Evolutionary conservation across 345 rosid genomes (phyloP).

Genomic region (Rhodamnia rubescens): DNA sequence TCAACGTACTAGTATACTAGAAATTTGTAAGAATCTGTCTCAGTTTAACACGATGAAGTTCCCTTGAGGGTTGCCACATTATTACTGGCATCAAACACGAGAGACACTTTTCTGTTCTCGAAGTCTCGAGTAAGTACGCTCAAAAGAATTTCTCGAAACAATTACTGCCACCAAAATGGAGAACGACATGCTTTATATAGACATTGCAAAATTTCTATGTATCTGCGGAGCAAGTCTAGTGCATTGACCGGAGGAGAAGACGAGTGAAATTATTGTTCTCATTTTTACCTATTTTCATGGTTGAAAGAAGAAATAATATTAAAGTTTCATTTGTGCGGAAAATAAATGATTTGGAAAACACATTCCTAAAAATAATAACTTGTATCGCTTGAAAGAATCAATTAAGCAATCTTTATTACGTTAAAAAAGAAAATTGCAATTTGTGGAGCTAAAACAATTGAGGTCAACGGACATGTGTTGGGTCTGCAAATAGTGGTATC

Average conservation of each 20-base stretch:
- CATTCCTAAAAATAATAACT: no score
- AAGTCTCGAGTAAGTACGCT: neutral
- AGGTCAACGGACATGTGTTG: neutral
- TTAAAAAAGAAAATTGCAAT: neutral
- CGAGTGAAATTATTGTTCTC: no score
- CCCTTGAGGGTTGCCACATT: neutral
- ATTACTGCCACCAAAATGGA: neutral
- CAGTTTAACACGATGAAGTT: neutral
- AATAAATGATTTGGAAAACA: no score
- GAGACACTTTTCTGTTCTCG: neutral
- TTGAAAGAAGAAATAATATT: no score
- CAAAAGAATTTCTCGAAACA: neutral
- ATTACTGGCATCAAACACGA: neutral
- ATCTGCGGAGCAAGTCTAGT: no score
- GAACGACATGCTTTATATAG: no score
- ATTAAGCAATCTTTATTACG: neutral
- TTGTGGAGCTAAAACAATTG: neutral
- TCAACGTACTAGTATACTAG: neutral
- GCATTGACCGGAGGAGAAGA: no score
- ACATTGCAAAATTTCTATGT: no score
- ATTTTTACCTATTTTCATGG: no score
- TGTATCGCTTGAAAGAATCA: no score
- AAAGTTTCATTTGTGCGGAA: no score
- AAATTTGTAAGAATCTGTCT: neutral
- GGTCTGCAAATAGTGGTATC: neutral